These are phyloP conservation scores for Podaxis sp. DNA, from an alignment of 768 basidiomycete species.

Conservation along the genomic window DNA sequence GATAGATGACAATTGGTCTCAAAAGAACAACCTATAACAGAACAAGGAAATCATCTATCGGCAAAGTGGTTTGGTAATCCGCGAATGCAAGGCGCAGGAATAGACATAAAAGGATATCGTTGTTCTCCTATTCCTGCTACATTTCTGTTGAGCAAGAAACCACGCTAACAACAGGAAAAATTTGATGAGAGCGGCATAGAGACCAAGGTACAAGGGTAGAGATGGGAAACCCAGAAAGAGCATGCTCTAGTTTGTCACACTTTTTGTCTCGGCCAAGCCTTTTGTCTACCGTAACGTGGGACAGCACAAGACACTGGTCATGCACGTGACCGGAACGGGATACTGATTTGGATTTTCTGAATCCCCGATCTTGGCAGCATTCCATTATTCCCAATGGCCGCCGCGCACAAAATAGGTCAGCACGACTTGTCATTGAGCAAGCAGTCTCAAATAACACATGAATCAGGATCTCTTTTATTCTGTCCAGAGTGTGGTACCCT, in stretches of 20 bases:
- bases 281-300: too few species aligned
- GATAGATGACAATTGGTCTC: background rate
- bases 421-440: background rate
- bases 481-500: constrained; percentile 92
- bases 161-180: too few species aligned
- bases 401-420: constrained; percentile 36
- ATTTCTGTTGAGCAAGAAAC: background rate
- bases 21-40: background rate
- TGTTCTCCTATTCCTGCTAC: background rate
- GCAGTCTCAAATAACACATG: background rate
- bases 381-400: constrained; percentile 6
- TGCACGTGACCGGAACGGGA: too few species aligned
- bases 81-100: background rate
- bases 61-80: background rate
- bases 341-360: too few species aligned
- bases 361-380: too few species aligned
- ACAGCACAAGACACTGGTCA: too few species aligned
- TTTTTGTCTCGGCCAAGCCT: too few species aligned
- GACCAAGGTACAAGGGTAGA: background rate
- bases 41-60: background rate
- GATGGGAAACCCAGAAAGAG: too few species aligned
- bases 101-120: background rate
- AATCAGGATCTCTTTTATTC: constrained; percentile 83
- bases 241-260: too few species aligned
- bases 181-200: background rate